Evolutionary conservation across 352 stramenopile species (phyloP), one percentile per base, ranked within the genome.

Genomic region (Pythium diclinum): DNA sequence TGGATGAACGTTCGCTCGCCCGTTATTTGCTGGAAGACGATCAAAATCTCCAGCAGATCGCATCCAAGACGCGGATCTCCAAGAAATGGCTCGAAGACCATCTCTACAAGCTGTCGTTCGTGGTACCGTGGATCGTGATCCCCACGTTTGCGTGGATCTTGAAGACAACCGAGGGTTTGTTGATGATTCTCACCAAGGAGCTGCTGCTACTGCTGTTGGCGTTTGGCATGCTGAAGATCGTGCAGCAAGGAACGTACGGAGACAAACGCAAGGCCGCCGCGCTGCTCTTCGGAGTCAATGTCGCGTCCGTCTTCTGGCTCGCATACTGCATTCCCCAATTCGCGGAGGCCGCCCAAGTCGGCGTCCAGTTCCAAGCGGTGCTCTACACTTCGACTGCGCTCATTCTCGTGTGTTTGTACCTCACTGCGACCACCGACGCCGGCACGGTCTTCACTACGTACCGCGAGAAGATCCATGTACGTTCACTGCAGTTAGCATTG

Each of bases 281-380:
- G 21, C 73, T 91, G 40, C 77, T 91, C 76, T 84, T 93, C 11
- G 85, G 85, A 19, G 67, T 91, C 49, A 93, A 91, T 44, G 73
- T 89, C n/a, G 78, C 81, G 28, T 91, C 82, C 8, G 82, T 89
- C 25, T 75, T 67, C 32, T 89, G 78, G 69, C 76, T 93, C 61
- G 73, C 83, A n/a, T 61, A 59, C 4, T 71, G 61, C 56, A 85
- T 88, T 38, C 69, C 78, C 38, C 33, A 16, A 13, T 83, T 81
- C 21, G 71, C 61, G 6, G 14, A 23, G 3, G 49, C 34, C 33
- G 16, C 53, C n/a, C 32, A 58, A 49, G 55, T 75, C 30, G 79
- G 73, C 16, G 56, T 64, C 6, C 13, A 28, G 10, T 84, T 76
- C 61, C 83, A 79, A 25, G 4, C 56, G 0, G 75, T 59, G 1